Percentiles rank a stretch among this genome's conserved stretches.
Evolutionary conservation across 1,284 basidiomycete genomes (phyloP).

Genomic region (Peniophora sp.): DNA sequence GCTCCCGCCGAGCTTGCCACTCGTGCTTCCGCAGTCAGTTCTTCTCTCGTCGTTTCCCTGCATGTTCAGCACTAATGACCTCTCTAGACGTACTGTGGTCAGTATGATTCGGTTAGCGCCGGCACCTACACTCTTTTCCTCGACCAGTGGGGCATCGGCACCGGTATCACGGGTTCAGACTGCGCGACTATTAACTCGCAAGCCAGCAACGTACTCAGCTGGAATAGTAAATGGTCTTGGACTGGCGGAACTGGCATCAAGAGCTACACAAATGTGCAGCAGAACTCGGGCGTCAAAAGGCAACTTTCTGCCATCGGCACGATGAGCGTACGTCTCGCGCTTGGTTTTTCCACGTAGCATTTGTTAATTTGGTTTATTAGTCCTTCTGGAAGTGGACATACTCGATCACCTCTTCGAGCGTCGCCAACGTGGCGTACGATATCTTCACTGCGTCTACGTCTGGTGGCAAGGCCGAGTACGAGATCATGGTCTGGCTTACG

Average conservation of each 20-base stretch:
- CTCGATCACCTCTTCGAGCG: slow-evolving; percentile 20
- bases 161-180: slow-evolving; percentile 42
- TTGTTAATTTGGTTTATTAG: slow-evolving; percentile 17
- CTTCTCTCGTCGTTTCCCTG: too few relatives aligned
- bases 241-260: slow-evolving; percentile 43
- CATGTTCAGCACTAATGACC: too few relatives aligned
- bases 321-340: slow-evolving; percentile 39
- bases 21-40: too few relatives aligned
- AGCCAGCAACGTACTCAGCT: slow-evolving; percentile 36
- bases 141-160: slow-evolving; percentile 43
- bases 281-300: slow-evolving; percentile 41
- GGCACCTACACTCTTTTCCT: slow-evolving; percentile 39
- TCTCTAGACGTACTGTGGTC: slow-evolving; percentile 25
- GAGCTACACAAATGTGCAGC: slow-evolving; percentile 52
- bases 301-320: slow-evolving; percentile 43
- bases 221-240: slow-evolving; percentile 53
- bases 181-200: slow-evolving; percentile 44
- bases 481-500: slow-evolving; percentile 65
- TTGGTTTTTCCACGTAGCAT: neutral
- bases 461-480: slow-evolving; percentile 44
- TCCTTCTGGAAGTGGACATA: slow-evolving; percentile 37
- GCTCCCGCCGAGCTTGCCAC: too few relatives aligned
- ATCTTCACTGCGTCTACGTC: slow-evolving; percentile 48
- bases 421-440: slow-evolving; percentile 55
- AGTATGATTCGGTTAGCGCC: slow-evolving; percentile 40